Conservation (phyloP, 768 basidiomycete species). For the Trametes villosa region DNA sequence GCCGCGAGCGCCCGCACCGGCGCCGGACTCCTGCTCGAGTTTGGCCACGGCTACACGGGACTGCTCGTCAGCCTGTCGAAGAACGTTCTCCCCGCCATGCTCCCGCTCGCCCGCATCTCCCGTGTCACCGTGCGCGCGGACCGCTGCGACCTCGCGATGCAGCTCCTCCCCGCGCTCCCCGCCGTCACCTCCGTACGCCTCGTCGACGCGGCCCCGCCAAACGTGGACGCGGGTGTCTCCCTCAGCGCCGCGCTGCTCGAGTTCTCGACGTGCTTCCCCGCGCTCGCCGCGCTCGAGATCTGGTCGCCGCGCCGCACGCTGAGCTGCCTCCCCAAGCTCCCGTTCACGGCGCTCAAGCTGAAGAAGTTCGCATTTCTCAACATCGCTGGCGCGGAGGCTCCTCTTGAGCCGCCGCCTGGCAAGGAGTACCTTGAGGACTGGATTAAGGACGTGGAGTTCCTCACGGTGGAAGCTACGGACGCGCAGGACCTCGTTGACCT, state of each 20-base stretch:
- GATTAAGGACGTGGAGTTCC: neutral
- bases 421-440: neutral
- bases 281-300: too few species aligned
- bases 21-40: constrained; percentile 12
- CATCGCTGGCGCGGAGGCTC: too few species aligned
- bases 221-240: neutral
- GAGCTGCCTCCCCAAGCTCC: too few species aligned
- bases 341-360: too few species aligned
- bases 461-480: neutral
- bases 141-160: neutral
- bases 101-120: constrained; percentile 2
- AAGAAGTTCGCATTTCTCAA: too few species aligned
- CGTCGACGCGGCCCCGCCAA: neutral
- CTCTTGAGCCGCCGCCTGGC: too few species aligned
- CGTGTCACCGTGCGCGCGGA: neutral
- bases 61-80: neutral
- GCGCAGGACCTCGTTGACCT: neutral
- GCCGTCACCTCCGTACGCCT: neutral
- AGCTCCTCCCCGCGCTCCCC: neutral
- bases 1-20: constrained; percentile 2
- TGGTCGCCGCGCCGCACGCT: too few species aligned
- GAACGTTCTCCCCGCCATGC: neutral
- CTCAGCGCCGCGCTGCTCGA: too few species aligned
- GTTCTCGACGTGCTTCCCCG: too few species aligned
- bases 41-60: neutral